Percentiles rank a stretch among this genome's conserved stretches.
Conservation (phyloP, 306 rosid genomes). For the Glycine soja region DNA sequence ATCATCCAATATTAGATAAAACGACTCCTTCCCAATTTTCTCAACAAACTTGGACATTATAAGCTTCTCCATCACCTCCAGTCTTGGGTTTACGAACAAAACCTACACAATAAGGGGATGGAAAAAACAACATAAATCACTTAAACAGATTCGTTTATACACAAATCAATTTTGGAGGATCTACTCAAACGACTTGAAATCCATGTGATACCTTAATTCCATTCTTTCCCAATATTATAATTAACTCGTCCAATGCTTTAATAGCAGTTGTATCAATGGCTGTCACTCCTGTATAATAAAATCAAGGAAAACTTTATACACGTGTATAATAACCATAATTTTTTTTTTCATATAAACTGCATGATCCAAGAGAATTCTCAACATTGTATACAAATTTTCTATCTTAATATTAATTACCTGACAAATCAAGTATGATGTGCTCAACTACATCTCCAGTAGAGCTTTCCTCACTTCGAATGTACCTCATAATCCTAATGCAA, state of each 20-base stretch:
- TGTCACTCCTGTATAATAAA: conserved; percentile 65
- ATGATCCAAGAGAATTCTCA: neutral
- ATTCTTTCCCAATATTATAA: conserved; percentile 51
- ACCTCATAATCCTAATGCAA: conserved; percentile 73
- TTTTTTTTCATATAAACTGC: neutral
- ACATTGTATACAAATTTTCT: neutral
- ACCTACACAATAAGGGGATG: conserved; percentile 46
- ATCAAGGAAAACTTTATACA: neutral
- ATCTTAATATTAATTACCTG: conserved; percentile 56
- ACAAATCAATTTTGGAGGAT: neutral
- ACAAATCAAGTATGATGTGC: conserved; percentile 69
- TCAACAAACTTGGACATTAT: conserved; percentile 60
- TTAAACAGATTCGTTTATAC: neutral
- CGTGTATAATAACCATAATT: neutral
- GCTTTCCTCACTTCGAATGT: conserved; percentile 63
- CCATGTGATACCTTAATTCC: conserved; percentile 60
- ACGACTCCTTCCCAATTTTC: conserved; percentile 65
- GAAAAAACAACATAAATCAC: neutral
- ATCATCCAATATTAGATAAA: conserved; percentile 67
- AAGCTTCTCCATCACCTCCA: conserved; percentile 85
- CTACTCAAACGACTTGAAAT: conserved; percentile 3
- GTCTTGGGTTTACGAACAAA: conserved; percentile 75
- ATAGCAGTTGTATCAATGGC: conserved; percentile 79
- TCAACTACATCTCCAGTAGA: conserved; percentile 49
- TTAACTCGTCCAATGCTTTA: conserved; percentile 64